Base-by-base conservation (phyloP, 768 basidiomycete genomes). In the Botryobasidium botryosum region DNA sequence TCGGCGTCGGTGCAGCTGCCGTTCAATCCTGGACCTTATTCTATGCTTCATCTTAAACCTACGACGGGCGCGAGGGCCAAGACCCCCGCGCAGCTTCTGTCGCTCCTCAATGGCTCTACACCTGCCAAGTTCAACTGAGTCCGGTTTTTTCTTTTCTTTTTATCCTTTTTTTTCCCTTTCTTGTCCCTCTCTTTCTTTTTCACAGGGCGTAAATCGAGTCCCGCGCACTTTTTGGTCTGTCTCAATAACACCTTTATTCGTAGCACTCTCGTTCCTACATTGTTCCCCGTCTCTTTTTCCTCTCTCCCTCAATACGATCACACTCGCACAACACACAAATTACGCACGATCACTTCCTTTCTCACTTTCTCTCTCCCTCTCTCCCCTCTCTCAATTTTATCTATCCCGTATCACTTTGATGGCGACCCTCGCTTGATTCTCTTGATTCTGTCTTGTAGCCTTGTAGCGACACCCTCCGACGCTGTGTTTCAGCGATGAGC, bases 301-400 rank as follows among this genome's bases (percentile, higher is more conserved):
- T 52, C 49, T 52, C 46, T 54, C 51, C 47, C 44, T 53, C 53
- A 56, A 52, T 53, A 50, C 55, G 54, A 52, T 51, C 38, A 51
- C 55, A n/a, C n/a, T n/a, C n/a, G n/a, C n/a, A n/a, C n/a, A n/a
- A n/a, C n/a, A n/a, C n/a, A n/a, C n/a, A n/a, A n/a, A n/a, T n/a
- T n/a, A n/a, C n/a, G n/a, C n/a, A n/a, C n/a, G n/a, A n/a, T n/a
- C 37, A 41, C 45, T 51, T 45, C 49, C 48, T 54, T 44, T 49
- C 50, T 47, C 49, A 38, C 46, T 55, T 50, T 53, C 55, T 52
- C 52, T 49, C 57, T 56, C 53, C 54, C 45, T 53, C 51, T 51
- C 45, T 52, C 46, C 43, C 29, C 31, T 40, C 36, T 48, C 45
- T 53, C 49, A 47, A 52, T 47, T 44, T 46, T 40, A 43, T 56